Conservation (phyloP, 1,139 yeast genomes). For the Suhomyces taliae region DNA sequence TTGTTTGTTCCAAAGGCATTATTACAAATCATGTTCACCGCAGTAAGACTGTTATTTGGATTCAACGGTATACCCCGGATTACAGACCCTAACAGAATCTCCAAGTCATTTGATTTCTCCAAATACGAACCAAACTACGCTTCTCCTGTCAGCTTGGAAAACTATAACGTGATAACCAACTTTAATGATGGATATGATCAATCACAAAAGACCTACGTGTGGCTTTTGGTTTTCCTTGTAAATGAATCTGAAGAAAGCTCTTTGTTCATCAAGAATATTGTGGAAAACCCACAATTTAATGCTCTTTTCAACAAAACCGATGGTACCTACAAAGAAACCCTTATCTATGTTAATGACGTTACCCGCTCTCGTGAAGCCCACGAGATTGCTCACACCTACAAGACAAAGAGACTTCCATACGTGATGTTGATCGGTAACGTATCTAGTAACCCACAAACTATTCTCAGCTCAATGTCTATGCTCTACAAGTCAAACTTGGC, state of each 20-base stretch:
- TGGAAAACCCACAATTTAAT: conserved; percentile 29
- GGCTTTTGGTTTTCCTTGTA: conserved; percentile 46
- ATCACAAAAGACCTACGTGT: conserved; percentile 41
- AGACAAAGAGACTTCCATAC: conserved; percentile 43
- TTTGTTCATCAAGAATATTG: conserved; percentile 27
- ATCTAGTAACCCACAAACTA: conserved; percentile 47
- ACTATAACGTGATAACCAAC: conserved; percentile 15
- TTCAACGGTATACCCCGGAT: conserved; percentile 12
- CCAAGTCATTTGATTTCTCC: conserved; percentile 16
- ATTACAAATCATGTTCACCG: conserved; percentile 32
- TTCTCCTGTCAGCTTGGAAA: conserved; percentile 2
- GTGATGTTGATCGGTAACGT: conserved; percentile 50
- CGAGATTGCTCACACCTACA: conserved; percentile 50
- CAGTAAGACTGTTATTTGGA: conserved; percentile 34
- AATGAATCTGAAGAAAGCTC: conserved; percentile 34
- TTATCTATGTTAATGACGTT: conserved; percentile 42
- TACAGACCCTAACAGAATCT: conserved; percentile 12
- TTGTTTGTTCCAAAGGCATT: conserved; percentile 48
- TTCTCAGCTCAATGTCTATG: conserved; percentile 52
- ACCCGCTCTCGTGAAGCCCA: conserved; percentile 48
- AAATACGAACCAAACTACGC: conserved; percentile 12
- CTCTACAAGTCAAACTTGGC: conserved; percentile 43
- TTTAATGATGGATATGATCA: conserved; percentile 47
- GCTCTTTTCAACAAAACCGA: conserved; percentile 34
- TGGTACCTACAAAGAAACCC: conserved; percentile 38